Evolutionary conservation across 2,329 filamentous ascomycete species (phyloP).

Genomic region (Xylaria sp.): DNA sequence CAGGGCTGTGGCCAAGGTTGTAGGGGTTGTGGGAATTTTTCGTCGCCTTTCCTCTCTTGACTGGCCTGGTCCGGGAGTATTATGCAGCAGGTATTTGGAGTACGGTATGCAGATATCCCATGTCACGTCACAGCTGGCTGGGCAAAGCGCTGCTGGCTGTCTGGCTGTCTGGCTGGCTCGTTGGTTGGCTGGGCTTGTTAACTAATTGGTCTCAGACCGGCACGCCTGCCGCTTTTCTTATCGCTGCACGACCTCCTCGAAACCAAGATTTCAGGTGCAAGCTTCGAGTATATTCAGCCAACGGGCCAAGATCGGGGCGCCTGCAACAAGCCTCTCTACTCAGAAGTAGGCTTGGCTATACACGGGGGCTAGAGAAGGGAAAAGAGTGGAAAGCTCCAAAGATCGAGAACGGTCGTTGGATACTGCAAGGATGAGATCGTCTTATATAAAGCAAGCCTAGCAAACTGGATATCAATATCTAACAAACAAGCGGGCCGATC

Average conservation of each 20-base stretch:
- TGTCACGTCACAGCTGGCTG: slow-evolving; percentile 31
- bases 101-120: slow-evolving; percentile 37
- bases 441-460: slow-evolving; percentile 14
- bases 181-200: slow-evolving; percentile 21
- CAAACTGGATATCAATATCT: slow-evolving; percentile 12
- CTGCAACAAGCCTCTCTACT: slow-evolving; percentile 19
- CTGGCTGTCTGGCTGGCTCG: slow-evolving; percentile 22
- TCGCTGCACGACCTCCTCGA: slow-evolving; percentile 21
- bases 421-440: slow-evolving; percentile 26
- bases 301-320: slow-evolving; percentile 20
- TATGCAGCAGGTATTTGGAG: slow-evolving; percentile 35
- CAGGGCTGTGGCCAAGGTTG: slow-evolving; percentile 26
- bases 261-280: slow-evolving; percentile 14
- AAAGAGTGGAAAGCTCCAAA: slow-evolving; percentile 22
- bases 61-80: slow-evolving; percentile 27
- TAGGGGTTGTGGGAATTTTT: slow-evolving; percentile 30
- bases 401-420: slow-evolving; percentile 26
- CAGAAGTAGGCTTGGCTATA: not conserved
- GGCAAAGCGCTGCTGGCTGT: not conserved
- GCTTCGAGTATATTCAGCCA: slow-evolving; percentile 12
- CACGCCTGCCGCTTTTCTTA: slow-evolving; percentile 29
- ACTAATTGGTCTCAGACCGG: slow-evolving; percentile 18
- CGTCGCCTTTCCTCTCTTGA: slow-evolving; percentile 29
- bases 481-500: slow-evolving; percentile 9
- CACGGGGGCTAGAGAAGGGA: not conserved